Evolutionary conservation across 345 rosid genomes (phyloP), one percentile per base, ranked within the genome.

Genomic region (Hibiscus tridactylites): DNA sequence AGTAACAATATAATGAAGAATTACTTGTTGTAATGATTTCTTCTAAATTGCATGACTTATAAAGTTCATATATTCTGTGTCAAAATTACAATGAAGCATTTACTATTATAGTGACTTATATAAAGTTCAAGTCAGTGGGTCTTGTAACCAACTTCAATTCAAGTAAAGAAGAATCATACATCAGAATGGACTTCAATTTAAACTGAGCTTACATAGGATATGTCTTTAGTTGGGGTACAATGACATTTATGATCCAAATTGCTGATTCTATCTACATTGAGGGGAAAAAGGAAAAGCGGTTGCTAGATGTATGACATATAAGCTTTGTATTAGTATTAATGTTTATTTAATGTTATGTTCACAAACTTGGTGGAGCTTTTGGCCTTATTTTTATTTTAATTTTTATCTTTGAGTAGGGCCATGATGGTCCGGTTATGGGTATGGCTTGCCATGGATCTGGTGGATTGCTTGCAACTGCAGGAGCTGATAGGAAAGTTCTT

Each of bases 391-490:
- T 50, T 52, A 3, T 73, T 35, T 31, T 72, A 50, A 24, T 65
- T 42, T 59, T 53, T 68, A 29, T 13, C 63, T 76, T 50, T 71
- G 75, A 65, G 71, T 69, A 95, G 99, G 98, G 97, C 35, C 98
- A 89, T 70, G 96, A 95, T 2, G 99, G 98, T 68, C 97, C 99
- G 1, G 87, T 90, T 46, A 88, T 88, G 93, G 86, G 85, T 21
- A 95, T 95, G 98, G 85, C 91, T 39, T 89, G 93, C 83, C 97
- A 95, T 83, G 91, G 87, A 1, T 95, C 99, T 9, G 96, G 98
- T 59, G 98, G 98, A 29, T 79, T 92, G 84, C 87, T 95, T 73
- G 97, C 97, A 42, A 95, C 99, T 63, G 92, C 93, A 28, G 99
- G 99, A 86, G 88, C 97, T 72, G 97, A 95, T 82, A 90, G 97